These are phyloP conservation scores for Colletotrichum agaves DNA, from an alignment of 2,329 filamentous ascomycete species.

Conservation along the genomic window DNA sequence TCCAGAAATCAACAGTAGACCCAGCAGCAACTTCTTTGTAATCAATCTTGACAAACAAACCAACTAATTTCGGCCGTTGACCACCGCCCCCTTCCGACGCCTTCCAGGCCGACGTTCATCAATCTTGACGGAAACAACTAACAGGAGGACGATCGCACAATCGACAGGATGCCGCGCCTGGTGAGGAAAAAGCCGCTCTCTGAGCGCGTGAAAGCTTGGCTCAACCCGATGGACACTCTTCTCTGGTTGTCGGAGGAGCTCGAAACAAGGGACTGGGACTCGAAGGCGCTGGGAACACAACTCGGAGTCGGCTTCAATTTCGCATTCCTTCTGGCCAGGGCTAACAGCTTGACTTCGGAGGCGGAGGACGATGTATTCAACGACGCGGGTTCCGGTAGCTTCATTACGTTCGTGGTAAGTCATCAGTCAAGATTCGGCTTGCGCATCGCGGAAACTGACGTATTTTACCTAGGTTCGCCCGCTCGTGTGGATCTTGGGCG, in stretches of 20 bases:
- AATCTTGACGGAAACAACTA: background rate
- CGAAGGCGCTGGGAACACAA: constrained; percentile 79
- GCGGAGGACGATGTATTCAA: constrained; percentile 85
- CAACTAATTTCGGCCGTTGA: background rate
- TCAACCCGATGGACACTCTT: constrained; percentile 90
- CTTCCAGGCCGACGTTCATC: background rate
- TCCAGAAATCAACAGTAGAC: constrained; percentile 35
- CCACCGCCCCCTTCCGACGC: background rate
- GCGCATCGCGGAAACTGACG: constrained; percentile 27
- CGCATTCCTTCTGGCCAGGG: constrained; percentile 82
- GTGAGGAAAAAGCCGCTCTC: constrained; percentile 82
- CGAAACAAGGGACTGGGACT: constrained; percentile 91
- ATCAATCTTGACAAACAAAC: constrained; percentile 30
- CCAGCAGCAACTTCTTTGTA: constrained; percentile 31
- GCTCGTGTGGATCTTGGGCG: constrained; percentile 75
- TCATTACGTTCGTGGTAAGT: constrained; percentile 69
- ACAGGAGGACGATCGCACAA: background rate
- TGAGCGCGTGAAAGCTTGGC: constrained; percentile 81
- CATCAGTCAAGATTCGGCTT: background rate
- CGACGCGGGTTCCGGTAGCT: constrained; percentile 72
- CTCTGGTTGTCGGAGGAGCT: constrained; percentile 94
- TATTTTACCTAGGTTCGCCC: constrained; percentile 67
- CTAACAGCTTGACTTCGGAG: constrained; percentile 71
- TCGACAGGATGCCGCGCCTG: constrained; percentile 73
- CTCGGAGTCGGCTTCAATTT: constrained; percentile 83